Evolutionary conservation across 768 basidiomycete genomes (phyloP), one percentile per base, ranked within the genome.

Genomic region (Cystofilobasidium macerans): DNA sequence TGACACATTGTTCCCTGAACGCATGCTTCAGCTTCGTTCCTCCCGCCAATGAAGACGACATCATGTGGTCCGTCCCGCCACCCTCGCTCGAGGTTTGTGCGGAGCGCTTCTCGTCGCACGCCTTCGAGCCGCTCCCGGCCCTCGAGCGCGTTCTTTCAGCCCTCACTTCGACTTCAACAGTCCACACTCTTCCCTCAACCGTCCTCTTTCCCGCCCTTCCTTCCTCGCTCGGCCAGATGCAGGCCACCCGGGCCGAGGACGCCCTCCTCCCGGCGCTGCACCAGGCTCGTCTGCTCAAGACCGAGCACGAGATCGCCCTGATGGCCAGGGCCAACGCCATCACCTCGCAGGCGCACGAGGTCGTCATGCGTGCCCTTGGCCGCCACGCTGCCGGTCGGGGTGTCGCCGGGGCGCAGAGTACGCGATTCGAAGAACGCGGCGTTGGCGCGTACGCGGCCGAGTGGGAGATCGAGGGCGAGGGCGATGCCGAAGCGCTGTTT

Each of bases 401-500:
- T 16, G 76, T 77, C 7, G 81, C 77, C 3, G 59, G 45, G 22
- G n/a, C n/a, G n/a, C n/a, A n/a, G n/a, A n/a, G n/a, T n/a, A n/a
- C n/a, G n/a, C n/a, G n/a, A n/a, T n/a, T n/a, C n/a, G n/a, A n/a
- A n/a, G 68, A 70, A 32, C 59, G 13, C 82, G 6, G 78, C 89
- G 3, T 88, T 87, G 1, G 80, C 54, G 2, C 59, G 36, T 57
- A 32, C 9, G 24, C 73, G 48, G 60, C 81, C 3, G 86, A 92
- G 71, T 95, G 93, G 87, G 78, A 89, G 53, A 88, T 97, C 20
- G 84, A 88, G 77, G 88, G 87, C 71, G 94, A 98, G 76, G 86
- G 85, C 0, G 93, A 95, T 74, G 94, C 91, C 0, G 93, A 94
- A 74, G 94, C 92, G 0, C 81, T 93, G 11, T 98, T 97, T 69